These are phyloP conservation scores for Lonicera japonica DNA, from an alignment of 129 eudicot species.

Conservation along the genomic window DNA sequence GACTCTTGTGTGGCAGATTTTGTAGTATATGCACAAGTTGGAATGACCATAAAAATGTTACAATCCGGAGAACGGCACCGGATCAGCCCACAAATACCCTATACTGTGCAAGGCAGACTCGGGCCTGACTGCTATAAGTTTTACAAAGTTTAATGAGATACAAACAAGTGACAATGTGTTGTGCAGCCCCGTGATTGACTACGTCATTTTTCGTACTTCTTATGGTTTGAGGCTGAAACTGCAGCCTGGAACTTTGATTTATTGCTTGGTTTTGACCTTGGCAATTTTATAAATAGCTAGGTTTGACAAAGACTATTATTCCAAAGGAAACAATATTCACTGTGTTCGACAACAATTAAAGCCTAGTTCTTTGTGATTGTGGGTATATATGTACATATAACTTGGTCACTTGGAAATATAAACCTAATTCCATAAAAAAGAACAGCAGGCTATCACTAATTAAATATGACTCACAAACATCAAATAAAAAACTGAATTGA, in stretches of 20 bases:
- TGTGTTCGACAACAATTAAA: no score
- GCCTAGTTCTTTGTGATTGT: no score
- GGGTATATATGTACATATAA: no score
- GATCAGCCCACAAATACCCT: slow-evolving; percentile 21
- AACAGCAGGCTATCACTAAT: no score
- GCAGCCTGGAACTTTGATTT: background rate
- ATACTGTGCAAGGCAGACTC: slow-evolving; percentile 6
- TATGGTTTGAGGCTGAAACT: background rate
- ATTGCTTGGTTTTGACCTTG: background rate
- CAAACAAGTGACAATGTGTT: slow-evolving; percentile 21
- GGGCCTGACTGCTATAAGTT: background rate
- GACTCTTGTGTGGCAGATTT: slow-evolving; percentile 37
- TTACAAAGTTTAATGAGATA: no score
- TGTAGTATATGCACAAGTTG: slow-evolving; percentile 18
- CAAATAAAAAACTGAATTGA: no score
- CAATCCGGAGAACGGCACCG: slow-evolving; percentile 26
- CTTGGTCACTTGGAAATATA: no score
- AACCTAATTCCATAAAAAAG: no score
- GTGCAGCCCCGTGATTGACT: slow-evolving; percentile 41
- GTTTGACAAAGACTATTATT: background rate
- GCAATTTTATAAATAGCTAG: background rate
- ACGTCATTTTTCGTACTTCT: slow-evolving; percentile 7
- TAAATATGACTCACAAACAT: no score
- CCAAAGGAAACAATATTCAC: no score
- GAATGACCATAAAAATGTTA: slow-evolving; percentile 19